Conservation (phyloP, 2,329 filamentous ascomycete genomes). For the Onygenales sp. region DNA sequence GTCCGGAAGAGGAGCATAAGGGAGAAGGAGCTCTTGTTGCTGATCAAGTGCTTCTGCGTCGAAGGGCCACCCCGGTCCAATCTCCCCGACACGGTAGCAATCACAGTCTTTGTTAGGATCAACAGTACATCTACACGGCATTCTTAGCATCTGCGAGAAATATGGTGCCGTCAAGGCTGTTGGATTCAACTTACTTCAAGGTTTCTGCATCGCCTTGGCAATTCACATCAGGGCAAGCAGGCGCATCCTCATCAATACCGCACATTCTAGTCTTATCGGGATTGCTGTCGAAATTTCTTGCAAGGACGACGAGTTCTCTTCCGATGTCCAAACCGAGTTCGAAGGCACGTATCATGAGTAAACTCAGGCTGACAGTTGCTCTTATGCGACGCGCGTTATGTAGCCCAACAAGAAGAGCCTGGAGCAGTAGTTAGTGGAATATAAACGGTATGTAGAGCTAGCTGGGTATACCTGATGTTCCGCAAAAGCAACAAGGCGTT, state of each 20-base stretch:
- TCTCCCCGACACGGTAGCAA: too few species aligned
- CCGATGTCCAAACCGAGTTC: not conserved
- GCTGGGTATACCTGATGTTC: not conserved
- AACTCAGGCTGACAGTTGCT: not conserved
- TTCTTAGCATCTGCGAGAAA: not conserved
- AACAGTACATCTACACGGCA: not conserved
- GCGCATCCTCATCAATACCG: not conserved
- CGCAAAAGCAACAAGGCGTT: not conserved
- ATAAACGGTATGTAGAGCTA: too few species aligned
- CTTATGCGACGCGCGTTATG: not conserved
- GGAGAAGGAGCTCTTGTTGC: not conserved
- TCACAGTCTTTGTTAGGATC: not conserved
- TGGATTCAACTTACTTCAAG: not conserved
- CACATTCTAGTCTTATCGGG: not conserved
- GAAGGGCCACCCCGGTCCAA: not conserved
- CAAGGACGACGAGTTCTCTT: not conserved
- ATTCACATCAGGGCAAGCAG: not conserved
- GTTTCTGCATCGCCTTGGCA: not conserved
- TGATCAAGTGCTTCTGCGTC: not conserved
- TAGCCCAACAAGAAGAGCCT: not conserved
- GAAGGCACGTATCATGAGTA: not conserved
- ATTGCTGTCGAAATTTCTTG: not conserved
- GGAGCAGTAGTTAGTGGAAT: too few species aligned
- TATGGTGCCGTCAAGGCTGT: not conserved
- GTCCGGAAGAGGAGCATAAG: not conserved